Base-by-base conservation (phyloP, 352 stramenopile species). In the Globisporangium iwayamae region DNA sequence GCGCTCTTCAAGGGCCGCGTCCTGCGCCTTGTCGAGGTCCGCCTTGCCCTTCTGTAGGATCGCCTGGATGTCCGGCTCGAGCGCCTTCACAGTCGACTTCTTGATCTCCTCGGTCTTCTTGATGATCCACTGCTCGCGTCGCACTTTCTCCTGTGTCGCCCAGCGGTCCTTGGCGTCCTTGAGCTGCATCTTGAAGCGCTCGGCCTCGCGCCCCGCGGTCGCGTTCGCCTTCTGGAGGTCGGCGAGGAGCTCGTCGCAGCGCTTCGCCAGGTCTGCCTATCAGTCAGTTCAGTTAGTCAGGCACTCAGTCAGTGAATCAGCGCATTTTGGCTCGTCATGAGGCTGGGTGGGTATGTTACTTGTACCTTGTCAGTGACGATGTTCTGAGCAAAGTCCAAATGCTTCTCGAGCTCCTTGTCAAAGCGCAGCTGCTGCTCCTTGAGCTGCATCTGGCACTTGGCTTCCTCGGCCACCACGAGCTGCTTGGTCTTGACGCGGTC, bases 101-200 rank as follows among this genome's bases (percentile, higher is more conserved):
- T 94, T 94, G 65, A 92, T 91, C 66, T 94, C 85, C 47, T 91
- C 85, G 1, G 83, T 94, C 68, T 94, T 93, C 61, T 91, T 90
- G 16, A 75, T 67, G 62, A 93, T 87, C 85, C 83, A 94, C 53
- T 94, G 79, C 36, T 92, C 83, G 46, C 85, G 79, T 14, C 79
- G 75, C 22, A 75, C 66, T 51, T 91, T 91, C 54, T 94, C 85
- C 56, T 91, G 79, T 2, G 75, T 67, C 32, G 68, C 39, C 85
- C 85, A 94, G n/a, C 78, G 68, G 34, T 92, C 75, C 60, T 90
- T 90, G 28, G 83, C 85, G 55, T 92, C 77, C 61, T 90, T 91
- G 43, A 92, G 66, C 61, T 94, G 85, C 58, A 89, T 30, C 43
- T 93, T 89, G 60, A 80, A 89, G 22, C 74, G 75, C 43, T 91